Conservation (phyloP, 2,329 filamentous ascomycete genomes). For the Fusarium algeriense region DNA sequence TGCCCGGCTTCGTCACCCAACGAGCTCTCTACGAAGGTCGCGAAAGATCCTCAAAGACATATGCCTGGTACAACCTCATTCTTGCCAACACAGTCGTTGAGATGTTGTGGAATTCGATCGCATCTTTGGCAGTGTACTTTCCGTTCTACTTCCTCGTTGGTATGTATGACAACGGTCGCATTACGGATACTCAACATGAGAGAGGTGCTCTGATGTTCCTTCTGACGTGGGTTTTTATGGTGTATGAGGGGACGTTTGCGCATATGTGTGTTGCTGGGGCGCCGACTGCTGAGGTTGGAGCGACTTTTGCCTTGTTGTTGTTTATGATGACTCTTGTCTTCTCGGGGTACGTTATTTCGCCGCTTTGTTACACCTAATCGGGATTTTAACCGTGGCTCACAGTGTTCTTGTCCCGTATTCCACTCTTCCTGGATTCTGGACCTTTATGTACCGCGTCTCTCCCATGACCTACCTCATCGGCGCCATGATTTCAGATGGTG, state of each 20-base stretch:
- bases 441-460: slow-evolving; percentile 75
- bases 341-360: slow-evolving; percentile 30
- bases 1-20: slow-evolving; percentile 87
- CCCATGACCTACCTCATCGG: slow-evolving; percentile 75
- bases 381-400: slow-evolving; percentile 66
- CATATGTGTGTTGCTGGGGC: slow-evolving; percentile 73
- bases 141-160: slow-evolving; percentile 70
- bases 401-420: slow-evolving; percentile 71
- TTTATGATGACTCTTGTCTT: slow-evolving; percentile 43
- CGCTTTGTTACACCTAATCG: slow-evolving; percentile 68
- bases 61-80: slow-evolving; percentile 87
- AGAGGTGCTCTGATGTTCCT: slow-evolving; percentile 69
- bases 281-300: slow-evolving; percentile 57
- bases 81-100: slow-evolving; percentile 86
- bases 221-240: slow-evolving; percentile 70
- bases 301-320: slow-evolving; percentile 56
- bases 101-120: slow-evolving; percentile 78
- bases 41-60: slow-evolving; percentile 84
- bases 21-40: slow-evolving; percentile 85
- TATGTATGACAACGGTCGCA: slow-evolving; percentile 75
- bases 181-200: slow-evolving; percentile 67
- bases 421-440: slow-evolving; percentile 74
- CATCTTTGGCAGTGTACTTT: background rate
- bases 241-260: slow-evolving; percentile 75
- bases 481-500: slow-evolving; percentile 64